phyloP scores from a whole-genome alignment of 495 filamentous ascomycete species.

The Barbatosphaeria neglecta region DNA sequence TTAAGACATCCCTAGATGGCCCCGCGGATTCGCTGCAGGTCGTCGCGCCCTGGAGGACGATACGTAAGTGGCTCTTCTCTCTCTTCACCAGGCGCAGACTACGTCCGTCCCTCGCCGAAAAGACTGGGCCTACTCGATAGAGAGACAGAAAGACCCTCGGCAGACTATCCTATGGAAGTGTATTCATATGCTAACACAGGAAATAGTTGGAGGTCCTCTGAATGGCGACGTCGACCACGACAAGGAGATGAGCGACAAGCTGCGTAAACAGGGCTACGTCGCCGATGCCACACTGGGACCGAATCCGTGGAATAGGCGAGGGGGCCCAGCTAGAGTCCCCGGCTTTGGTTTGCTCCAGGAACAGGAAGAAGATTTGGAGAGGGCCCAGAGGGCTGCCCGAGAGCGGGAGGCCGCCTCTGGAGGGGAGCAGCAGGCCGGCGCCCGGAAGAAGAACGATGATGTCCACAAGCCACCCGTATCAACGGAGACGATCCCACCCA shows the following conservation, averaged over 20 bases:
- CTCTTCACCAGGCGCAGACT: background rate
- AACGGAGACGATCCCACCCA: too few relatives aligned
- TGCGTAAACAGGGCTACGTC: background rate
- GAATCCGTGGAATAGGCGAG: background rate
- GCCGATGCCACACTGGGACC: background rate
- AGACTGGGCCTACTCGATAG: too few relatives aligned
- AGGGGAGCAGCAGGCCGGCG: background rate
- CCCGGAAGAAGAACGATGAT: background rate
- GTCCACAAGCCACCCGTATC: background rate
- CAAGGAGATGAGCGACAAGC: background rate
- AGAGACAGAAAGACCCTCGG: too few relatives aligned
- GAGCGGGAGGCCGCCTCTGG: background rate
- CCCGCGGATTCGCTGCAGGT: background rate
- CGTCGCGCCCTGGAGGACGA: background rate
- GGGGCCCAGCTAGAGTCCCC: too few relatives aligned
- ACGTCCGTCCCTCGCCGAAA: too few relatives aligned
- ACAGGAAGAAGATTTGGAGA: background rate
- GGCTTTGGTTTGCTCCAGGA: background rate
- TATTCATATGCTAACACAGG: background rate
- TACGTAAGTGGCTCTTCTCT: background rate
- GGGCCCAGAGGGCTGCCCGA: background rate
- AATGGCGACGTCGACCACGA: background rate
- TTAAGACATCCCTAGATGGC: background rate
- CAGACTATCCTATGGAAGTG: too few relatives aligned
- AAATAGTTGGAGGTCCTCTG: background rate